Evolutionary conservation across 73 alveolate species (phyloP).

Genomic region (Paramecium primaurelia): DNA sequence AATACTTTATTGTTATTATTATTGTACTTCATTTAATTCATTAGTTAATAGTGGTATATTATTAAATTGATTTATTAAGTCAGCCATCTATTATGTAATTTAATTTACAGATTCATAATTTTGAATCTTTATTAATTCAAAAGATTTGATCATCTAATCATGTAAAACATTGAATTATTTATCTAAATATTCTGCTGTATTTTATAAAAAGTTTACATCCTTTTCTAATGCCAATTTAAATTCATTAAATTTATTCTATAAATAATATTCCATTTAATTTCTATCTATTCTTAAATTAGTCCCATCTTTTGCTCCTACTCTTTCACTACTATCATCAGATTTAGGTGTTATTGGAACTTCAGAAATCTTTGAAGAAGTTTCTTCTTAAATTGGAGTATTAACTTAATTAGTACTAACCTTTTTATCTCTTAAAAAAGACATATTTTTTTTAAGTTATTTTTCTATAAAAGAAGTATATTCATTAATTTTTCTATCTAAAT

Average conservation of each 20-base stretch:
- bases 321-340: background rate
- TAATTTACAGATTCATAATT: background rate
- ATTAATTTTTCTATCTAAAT: slow-evolving; percentile 15
- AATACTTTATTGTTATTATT: background rate
- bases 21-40: background rate
- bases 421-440: background rate
- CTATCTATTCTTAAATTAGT: background rate
- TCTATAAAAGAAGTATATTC: background rate
- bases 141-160: background rate
- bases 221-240: background rate
- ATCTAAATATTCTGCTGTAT: background rate
- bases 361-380: background rate
- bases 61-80: background rate
- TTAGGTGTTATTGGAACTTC: background rate
- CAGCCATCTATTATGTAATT: background rate
- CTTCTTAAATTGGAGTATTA: background rate
- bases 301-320: background rate
- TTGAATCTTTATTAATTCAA: background rate
- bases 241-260: background rate
- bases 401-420: background rate
- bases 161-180: background rate
- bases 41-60: background rate
- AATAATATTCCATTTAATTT: background rate
- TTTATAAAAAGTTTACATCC: background rate
- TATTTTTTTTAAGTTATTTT: background rate